Evolutionary conservation across 2,329 filamentous ascomycete species (phyloP), one percentile per base, ranked within the genome.

Genomic region (Cladophialophora carrionii): DNA sequence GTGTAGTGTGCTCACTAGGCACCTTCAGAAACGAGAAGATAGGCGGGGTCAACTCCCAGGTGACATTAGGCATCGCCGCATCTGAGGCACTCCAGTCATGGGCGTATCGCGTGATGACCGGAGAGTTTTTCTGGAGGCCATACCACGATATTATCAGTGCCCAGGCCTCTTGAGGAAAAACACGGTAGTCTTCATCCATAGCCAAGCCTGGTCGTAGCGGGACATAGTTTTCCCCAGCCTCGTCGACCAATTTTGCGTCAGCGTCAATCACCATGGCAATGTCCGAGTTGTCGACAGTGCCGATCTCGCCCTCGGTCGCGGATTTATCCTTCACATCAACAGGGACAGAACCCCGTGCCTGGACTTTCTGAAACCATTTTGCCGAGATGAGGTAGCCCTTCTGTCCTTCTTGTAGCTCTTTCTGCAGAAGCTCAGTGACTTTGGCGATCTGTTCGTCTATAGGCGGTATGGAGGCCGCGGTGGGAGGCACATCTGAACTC

Each of bases 261-360:
- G 78, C 78, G 64, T 82, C 80, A 31, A 75, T 81, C 68, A 88
- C 83, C 65, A 88, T 81, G 58, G 93, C 87, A 66, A 97, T 88
- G 73, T 93, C 90, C 0, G 90, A 87, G 74, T 97, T 97, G 80
- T 97, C 92, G 34, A 98, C 85, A 0, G 91, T 90, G 1, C 92
- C 92, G 62, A 95, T 84, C 4, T 86, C 84, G 6, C 85, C 86
- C 64, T 88, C 84, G 10, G 82, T 74, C 9, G 84, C 83, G n/a
- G 82, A 79, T 68, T 90, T 90, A 66, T 83, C 80, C 46, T 57
- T 61, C 17, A 53, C 43, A 22, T 81, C 82, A 63, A 85, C 83
- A 17, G 81, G 76, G n/a, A 86, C 84, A 8, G 84, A 82, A 56
- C 85, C 85, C 62, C 90, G 82, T 26, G 89, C 84, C 65, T 89